phyloP scores from a whole-genome alignment of 208 protist species.

The Acanthamoeba divionensis region DNA sequence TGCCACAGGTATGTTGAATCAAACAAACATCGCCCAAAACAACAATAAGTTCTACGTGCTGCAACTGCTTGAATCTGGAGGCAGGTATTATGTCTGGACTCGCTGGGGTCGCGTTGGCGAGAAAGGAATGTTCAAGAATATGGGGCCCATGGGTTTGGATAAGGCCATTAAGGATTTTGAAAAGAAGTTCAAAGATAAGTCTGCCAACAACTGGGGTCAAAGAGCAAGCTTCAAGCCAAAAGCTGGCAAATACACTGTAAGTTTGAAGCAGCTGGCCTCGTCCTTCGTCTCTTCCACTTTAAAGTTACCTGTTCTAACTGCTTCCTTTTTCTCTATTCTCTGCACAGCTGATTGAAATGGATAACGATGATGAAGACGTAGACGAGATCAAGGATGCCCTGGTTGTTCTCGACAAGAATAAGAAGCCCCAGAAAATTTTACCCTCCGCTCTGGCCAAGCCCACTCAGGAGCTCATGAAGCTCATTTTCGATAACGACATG shows the following conservation, averaged over 20 bases:
- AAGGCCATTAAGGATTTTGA: conserved; percentile 69
- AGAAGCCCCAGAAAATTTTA: conserved; percentile 25
- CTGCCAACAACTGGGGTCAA: conserved; percentile 72
- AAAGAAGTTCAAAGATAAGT: conserved; percentile 82
- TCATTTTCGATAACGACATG: conserved; percentile 71
- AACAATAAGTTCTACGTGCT: conserved; percentile 85
- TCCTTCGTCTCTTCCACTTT: not conserved
- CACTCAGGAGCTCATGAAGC: conserved; percentile 51
- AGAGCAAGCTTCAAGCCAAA: conserved; percentile 59
- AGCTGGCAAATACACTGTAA: conserved; percentile 64
- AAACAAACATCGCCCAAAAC: conserved; percentile 82
- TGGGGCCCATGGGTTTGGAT: conserved; percentile 1
- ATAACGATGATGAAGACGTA: conserved; percentile 5
- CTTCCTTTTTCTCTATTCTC: not conserved
- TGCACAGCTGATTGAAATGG: conserved; percentile 33
- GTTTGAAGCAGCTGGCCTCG: not conserved
- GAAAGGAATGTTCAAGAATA: conserved; percentile 68
- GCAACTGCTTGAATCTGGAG: conserved; percentile 69
- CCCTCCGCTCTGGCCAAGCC: conserved; percentile 1
- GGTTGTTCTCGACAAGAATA: conserved; percentile 30
- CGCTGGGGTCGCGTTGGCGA: conserved; percentile 83
- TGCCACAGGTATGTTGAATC: conserved; percentile 84
- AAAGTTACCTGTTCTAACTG: not conserved
- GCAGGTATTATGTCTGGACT: conserved; percentile 71
- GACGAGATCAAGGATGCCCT: conserved; percentile 41